Evolutionary conservation across 306 rosid species (phyloP).

Genomic region (Fagus crenata): DNA sequence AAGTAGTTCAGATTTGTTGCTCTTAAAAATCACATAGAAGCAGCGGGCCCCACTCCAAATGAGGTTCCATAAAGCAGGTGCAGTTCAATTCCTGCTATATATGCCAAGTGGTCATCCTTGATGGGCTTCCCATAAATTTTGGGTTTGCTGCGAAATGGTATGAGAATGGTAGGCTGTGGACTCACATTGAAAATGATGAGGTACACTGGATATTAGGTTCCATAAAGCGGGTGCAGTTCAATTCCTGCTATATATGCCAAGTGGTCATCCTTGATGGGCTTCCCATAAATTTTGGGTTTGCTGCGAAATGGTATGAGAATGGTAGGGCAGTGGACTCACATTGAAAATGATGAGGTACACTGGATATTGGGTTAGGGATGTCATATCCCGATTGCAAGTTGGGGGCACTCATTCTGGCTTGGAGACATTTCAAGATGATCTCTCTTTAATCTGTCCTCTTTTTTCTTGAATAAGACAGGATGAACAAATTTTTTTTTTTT

Average conservation of each 20-base stretch:
- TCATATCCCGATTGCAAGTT: constrained; percentile 13
- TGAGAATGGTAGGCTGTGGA: no score
- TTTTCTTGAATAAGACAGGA: constrained; percentile 31
- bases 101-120: constrained; percentile 10
- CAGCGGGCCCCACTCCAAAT: neutral
- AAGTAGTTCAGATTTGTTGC: neutral
- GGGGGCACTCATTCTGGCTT: constrained; percentile 11
- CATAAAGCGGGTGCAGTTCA: neutral
- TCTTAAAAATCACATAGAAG: neutral
- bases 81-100: neutral
- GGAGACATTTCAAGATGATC: constrained; percentile 33
- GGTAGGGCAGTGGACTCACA: no score
- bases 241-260: neutral
- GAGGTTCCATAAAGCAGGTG: neutral
- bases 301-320: neutral
- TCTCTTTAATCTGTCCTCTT: no score
- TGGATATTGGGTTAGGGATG: constrained; percentile 10
- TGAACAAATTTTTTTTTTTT: constrained; percentile 5
- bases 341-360: neutral
- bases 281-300: neutral
- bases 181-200: neutral
- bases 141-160: no score
- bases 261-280: neutral
- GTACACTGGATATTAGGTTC: neutral
- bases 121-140: neutral